Percentiles rank a stretch among this genome's conserved stretches.
Conservation (phyloP, 179 eudicot species). For the Spergularia azorica region DNA sequence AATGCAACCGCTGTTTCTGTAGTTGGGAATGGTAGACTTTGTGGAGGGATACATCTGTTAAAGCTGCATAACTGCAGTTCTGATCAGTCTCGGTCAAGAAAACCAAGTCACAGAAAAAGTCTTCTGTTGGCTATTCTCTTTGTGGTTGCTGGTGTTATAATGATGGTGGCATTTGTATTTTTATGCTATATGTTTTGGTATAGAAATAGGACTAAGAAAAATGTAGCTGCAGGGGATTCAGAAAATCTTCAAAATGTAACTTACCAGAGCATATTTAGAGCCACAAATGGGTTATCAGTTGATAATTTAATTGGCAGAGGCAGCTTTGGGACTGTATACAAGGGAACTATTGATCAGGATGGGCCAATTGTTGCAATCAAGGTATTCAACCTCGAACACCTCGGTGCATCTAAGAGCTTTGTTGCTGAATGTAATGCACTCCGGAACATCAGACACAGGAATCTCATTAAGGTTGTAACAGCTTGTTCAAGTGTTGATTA, state of each 20-base stretch:
- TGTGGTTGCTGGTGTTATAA: neutral
- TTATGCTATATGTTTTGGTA: neutral
- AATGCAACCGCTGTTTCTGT: constrained; percentile 26
- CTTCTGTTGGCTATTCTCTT: neutral
- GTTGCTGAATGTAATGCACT: constrained; percentile 32
- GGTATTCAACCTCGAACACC: constrained; percentile 22
- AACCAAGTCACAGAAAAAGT: neutral
- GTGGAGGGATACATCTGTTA: constrained; percentile 37
- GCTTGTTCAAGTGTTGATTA: constrained; percentile 32
- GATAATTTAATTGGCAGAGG: constrained; percentile 34
- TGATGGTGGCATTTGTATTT: neutral
- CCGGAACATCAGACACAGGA: constrained; percentile 31
- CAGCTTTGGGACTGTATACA: constrained; percentile 35
- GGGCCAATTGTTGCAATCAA: constrained; percentile 28
- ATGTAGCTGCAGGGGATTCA: neutral
- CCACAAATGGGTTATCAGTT: constrained; percentile 35
- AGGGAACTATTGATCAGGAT: constrained; percentile 21
- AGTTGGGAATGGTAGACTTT: constrained; percentile 28
- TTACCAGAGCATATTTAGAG: constrained; percentile 27
- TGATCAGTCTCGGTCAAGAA: neutral
- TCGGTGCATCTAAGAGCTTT: constrained; percentile 28
- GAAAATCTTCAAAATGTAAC: constrained; percentile 17
- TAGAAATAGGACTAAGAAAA: neutral
- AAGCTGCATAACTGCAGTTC: constrained; percentile 27
- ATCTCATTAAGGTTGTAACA: constrained; percentile 33